Evolutionary conservation across 2,329 filamentous ascomycete genomes (phyloP).

Genomic region (Colletotrichum coccodes): DNA sequence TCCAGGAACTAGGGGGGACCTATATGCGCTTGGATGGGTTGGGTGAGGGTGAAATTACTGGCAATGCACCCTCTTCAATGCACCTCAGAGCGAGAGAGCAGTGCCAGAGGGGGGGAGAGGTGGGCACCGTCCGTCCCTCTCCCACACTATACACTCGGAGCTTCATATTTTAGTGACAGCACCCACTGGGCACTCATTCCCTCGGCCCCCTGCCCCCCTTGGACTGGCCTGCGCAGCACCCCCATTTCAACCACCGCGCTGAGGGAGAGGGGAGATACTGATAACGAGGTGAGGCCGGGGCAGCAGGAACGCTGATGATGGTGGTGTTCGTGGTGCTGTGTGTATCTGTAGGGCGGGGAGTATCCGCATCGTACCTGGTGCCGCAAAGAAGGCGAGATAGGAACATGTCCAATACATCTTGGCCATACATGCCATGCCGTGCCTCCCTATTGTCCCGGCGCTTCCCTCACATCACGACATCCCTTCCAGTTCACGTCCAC

Average conservation of each 20-base stretch:
- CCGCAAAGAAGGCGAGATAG: neutral
- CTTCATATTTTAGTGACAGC: conserved; percentile 27
- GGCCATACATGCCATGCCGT: conserved; percentile 18
- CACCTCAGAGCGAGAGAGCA: neutral
- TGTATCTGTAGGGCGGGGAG: neutral
- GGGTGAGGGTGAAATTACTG: conserved; percentile 31
- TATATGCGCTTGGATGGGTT: conserved; percentile 32
- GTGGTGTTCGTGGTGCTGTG: neutral
- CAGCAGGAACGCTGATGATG: neutral
- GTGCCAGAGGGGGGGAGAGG: neutral
- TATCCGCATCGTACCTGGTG: conserved; percentile 3
- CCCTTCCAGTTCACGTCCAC: conserved; percentile 27
- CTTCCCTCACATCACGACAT: conserved; percentile 17
- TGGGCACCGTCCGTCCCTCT: conserved; percentile 2
- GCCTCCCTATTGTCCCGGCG: conserved; percentile 8
- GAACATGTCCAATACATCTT: neutral
- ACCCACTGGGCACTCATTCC: conserved; percentile 13
- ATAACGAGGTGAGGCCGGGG: neutral
- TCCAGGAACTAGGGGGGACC: conserved; percentile 17
- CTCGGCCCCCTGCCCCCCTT: conserved; percentile 16
- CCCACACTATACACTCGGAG: conserved; percentile 24
- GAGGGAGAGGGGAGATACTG: neutral
- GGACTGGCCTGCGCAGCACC: conserved; percentile 1
- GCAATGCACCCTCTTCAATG: conserved; percentile 31
- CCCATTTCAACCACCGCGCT: neutral